These are phyloP conservation scores for Elsinoe batatas DNA, from an alignment of 2,329 filamentous ascomycete genomes.

Conservation along the genomic window DNA sequence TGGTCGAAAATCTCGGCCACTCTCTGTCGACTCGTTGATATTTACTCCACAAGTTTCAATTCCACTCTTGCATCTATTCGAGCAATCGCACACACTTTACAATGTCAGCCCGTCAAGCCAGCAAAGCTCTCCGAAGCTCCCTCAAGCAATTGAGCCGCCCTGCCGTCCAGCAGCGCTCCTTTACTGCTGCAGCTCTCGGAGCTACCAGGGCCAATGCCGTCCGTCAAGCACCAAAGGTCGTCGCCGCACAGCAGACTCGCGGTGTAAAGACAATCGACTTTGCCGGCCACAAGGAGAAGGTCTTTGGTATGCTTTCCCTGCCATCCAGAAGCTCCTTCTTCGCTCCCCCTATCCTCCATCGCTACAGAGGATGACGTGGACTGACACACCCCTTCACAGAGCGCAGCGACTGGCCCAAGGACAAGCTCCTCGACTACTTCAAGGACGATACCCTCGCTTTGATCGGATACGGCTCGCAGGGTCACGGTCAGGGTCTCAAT, in stretches of 20 bases:
- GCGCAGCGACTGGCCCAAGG: constrained; percentile 94
- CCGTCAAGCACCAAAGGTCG: constrained; percentile 36
- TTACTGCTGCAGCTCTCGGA: constrained; percentile 48
- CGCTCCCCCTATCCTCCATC: background rate
- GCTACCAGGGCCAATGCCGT: constrained; percentile 32
- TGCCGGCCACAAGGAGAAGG: constrained; percentile 85
- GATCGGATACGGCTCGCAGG: constrained; percentile 97
- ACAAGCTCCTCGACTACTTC: constrained; percentile 99
- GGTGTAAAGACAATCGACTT: constrained; percentile 99
- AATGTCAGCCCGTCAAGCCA: constrained; percentile 72
- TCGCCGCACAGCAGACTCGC: constrained; percentile 55
- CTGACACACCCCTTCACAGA: constrained; percentile 46
- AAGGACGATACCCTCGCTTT: constrained; percentile 98
- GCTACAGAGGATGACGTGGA: background rate
- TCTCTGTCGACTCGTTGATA: constrained; percentile 8
- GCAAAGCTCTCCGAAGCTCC: constrained; percentile 49
- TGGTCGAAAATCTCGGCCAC: constrained; percentile 11
- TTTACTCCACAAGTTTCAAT: constrained; percentile 8
- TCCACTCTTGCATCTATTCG: background rate
- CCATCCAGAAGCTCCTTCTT: background rate
- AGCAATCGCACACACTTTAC: constrained; percentile 17
- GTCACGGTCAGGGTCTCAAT: constrained; percentile 98
- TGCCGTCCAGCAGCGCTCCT: constrained; percentile 45
- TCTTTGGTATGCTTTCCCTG: constrained; percentile 59
- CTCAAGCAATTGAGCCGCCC: constrained; percentile 45